Evolutionary conservation across 306 rosid species (phyloP), one percentile per base, ranked within the genome.

Genomic region (Corylus americana): DNA sequence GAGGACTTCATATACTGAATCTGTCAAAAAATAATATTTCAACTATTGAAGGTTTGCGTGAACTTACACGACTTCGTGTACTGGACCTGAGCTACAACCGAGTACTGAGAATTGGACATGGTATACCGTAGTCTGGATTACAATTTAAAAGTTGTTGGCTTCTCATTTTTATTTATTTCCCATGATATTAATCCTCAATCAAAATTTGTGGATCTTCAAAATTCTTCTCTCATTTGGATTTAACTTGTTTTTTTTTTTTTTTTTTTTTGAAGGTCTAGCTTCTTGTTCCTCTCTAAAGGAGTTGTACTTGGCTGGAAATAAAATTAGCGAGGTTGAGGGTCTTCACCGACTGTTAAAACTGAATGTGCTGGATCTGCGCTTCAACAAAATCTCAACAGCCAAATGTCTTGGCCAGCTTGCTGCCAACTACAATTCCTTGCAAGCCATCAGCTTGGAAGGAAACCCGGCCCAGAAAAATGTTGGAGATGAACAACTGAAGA

Each of bases 351-450:
- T 95, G 48, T 82, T 95, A 82, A 95, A 95, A 85, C 74, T 95
- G 80, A 84, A 82, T n/a, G 80, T 93, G 71, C 83, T 93, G 79
- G 97, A 96, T 85, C 87, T 96, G 63, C 94, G 99, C 22, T 90
- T 87, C 39, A 96, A 96, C 86, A 93, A 93, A 80, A 85, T 96
- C 78, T 96, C 99, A 10, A 96, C 98, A 13, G 86, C 91, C n/a
- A 96, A 96, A 81, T 90, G 96, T 77, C 93, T 96, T 11, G 98
- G 97, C 73, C 99, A 93, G 70, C 97, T 93, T 67, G 99, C 98
- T n/a, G 96, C 99, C 57, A 91, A 90, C 85, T 96, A 91, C 74
- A 88, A 79, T 74, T 93, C 98, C 54, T 78, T 93, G 88, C 98
- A 90, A 87, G 97, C 92, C 73, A 89, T 96, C 80, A 87, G 92